These are phyloP conservation scores for Juncus inflexus DNA, from an alignment of 176 grass and related monocot species.

Conservation along the genomic window DNA sequence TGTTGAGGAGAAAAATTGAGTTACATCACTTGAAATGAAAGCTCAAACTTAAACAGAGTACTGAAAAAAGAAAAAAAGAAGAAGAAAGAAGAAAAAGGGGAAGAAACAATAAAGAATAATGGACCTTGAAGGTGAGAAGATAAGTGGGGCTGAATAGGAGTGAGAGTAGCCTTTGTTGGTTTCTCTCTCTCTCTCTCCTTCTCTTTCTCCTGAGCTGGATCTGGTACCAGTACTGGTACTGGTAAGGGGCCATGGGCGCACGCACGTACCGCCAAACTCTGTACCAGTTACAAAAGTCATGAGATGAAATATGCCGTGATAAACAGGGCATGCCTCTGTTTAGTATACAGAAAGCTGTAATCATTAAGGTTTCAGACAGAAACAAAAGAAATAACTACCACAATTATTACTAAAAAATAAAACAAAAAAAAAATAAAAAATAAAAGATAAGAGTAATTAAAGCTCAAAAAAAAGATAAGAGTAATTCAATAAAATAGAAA, in stretches of 20 bases:
- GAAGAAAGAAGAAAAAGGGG: too few relatives aligned
- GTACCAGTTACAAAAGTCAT: constrained; percentile 4
- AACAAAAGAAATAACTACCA: constrained; percentile 12
- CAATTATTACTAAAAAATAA: background rate
- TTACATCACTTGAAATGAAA: constrained; percentile 15
- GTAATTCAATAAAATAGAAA: background rate
- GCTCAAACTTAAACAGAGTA: background rate
- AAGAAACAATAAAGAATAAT: background rate
- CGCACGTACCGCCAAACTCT: constrained; percentile 33
- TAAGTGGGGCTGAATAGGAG: background rate
- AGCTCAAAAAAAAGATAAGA: too few relatives aligned
- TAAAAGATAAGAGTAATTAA: too few relatives aligned
- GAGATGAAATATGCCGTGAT: background rate
- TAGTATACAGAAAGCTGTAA: background rate
- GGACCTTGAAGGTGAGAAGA: background rate
- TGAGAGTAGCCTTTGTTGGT: constrained; percentile 23
- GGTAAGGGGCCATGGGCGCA: constrained; percentile 7
- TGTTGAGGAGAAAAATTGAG: background rate
- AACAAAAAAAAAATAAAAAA: constrained; percentile 6
- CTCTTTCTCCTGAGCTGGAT: constrained; percentile 20
- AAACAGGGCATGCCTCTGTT: background rate
- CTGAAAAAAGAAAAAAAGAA: too few relatives aligned
- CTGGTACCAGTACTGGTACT: constrained; percentile 24
- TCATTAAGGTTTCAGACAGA: background rate
- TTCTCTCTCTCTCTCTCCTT: constrained; percentile 10